Percentiles rank a stretch among this genome's conserved stretches.
Evolutionary conservation across 202 grass and related monocot genomes (phyloP).

Genomic region (Cymbopogon flexuosus): DNA sequence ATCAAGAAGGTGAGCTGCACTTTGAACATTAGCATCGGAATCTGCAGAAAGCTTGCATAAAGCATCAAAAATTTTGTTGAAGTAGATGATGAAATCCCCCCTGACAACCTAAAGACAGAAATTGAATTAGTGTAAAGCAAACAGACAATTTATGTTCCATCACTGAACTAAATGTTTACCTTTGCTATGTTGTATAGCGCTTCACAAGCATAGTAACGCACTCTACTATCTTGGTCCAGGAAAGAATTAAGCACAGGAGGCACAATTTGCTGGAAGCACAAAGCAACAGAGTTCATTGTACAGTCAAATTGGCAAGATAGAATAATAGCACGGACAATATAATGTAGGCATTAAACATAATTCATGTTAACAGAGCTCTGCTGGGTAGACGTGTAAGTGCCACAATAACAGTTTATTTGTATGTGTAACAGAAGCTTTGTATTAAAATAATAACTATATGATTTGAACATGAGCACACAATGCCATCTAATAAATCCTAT

Average conservation of each 20-base stretch:
- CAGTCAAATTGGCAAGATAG: constrained; percentile 5
- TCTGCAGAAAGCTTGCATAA: constrained; percentile 96
- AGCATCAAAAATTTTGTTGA: constrained; percentile 97
- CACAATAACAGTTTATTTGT: neutral
- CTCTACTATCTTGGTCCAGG: constrained; percentile 84
- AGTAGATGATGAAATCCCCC: constrained; percentile 93
- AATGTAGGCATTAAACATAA: constrained; percentile 14
- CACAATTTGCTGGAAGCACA: constrained; percentile 66
- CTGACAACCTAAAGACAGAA: constrained; percentile 72
- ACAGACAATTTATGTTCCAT: neutral
- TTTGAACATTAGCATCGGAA: constrained; percentile 94
- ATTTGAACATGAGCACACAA: neutral
- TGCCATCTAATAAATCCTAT: neutral
- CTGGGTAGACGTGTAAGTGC: neutral
- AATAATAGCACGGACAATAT: neutral
- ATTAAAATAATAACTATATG: neutral
- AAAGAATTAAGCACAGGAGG: constrained; percentile 77
- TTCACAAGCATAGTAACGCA: constrained; percentile 99
- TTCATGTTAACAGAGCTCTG: neutral
- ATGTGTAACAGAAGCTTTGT: neutral
- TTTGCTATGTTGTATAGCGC: constrained; percentile 99
- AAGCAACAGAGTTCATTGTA: constrained; percentile 10
- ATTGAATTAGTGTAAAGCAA: constrained; percentile 30
- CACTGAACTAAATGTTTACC: constrained; percentile 35
- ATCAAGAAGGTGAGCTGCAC: constrained; percentile 99